Evolutionary conservation across 2,329 filamentous ascomycete genomes (phyloP), one percentile per base, ranked within the genome.

Genomic region (Alternaria viburni): DNA sequence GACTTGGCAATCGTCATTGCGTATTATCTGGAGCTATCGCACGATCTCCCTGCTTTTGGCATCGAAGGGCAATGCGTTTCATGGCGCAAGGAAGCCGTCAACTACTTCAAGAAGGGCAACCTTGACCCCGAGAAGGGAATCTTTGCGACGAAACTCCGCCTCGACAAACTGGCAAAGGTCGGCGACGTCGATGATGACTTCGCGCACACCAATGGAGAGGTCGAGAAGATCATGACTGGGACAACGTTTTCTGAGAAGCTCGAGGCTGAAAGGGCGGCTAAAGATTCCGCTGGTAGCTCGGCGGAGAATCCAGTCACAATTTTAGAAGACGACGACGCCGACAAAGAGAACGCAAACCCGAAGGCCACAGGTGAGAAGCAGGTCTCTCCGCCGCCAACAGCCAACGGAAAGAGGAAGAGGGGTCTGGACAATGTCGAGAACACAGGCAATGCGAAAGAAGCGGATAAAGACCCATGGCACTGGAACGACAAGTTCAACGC

Each of bases 1-100:
- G 72, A 71, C 41, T 47, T 74, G 8, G 8, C 69, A 3, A 61
- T 74, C 4, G 66, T 72, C 19, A 69, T 72, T 21, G 61, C 55
- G 13, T 65, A 61, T 17, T 72, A 64, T 28, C 30, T 74, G 1
- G 59, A 65, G 6, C 11, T 61, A 26, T 54, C 59, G 13, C 41
- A 67, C 21, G 61, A 69, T 21, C 47, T 72, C 12, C 54, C 55
- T 5, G 60, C 47, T 1, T 68, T 65, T n/a, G 69, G 69, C 10
- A 66, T 73, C 36, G 67, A 70, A n/a, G 69, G 59, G 11, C 57
- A 67, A 2, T 56, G 21, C 25, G 41, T 67, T 4, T 13, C 21
- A 6, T 73, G 70, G 70, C 64, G 59, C 13, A 57, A 49, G 13
- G 36, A 72, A 17, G 68, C 50, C 1, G 64, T 67, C 4, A 30